Conservation (phyloP, 116 monocot species). For the Posidonia oceanica region DNA sequence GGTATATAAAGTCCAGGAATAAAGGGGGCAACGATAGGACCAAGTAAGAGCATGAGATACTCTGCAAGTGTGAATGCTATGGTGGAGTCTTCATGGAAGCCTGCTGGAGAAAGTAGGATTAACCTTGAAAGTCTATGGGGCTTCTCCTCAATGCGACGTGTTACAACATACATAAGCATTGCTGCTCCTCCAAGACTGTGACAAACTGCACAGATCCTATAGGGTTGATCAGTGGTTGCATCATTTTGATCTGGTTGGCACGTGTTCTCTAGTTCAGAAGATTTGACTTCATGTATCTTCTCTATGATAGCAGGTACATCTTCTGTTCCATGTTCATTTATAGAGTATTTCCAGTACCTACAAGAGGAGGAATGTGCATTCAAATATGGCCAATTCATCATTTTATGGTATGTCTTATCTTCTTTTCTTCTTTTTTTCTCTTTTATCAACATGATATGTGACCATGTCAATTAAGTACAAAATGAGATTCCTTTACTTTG, state of each 20-base stretch:
- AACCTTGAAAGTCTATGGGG: constrained; percentile 72
- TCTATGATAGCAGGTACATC: constrained; percentile 86
- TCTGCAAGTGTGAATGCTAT: constrained; percentile 50
- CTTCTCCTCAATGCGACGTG: constrained; percentile 37
- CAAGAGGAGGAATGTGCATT: not conserved
- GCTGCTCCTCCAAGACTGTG: constrained; percentile 96
- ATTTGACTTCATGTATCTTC: constrained; percentile 85
- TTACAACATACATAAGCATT: constrained; percentile 90
- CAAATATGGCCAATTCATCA: not conserved
- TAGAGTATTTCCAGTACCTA: constrained; percentile 98
- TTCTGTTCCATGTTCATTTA: constrained; percentile 89
- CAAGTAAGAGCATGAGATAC: constrained; percentile 42
- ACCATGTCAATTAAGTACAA: not conserved
- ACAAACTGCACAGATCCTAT: constrained; percentile 61
- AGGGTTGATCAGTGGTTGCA: constrained; percentile 35
- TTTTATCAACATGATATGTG: not conserved
- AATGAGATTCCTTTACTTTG: not conserved
- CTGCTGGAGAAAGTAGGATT: constrained; percentile 85
- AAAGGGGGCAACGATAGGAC: constrained; percentile 67
- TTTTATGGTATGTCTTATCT: not conserved
- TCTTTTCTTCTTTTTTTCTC: not conserved
- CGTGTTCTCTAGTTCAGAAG: constrained; percentile 35
- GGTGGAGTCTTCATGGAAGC: constrained; percentile 83
- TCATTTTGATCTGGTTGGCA: constrained; percentile 10
- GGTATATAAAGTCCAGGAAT: constrained; percentile 91